These are phyloP conservation scores for Kuraishia ogatae DNA, from an alignment of 805 yeast genomes.

Conservation along the genomic window DNA sequence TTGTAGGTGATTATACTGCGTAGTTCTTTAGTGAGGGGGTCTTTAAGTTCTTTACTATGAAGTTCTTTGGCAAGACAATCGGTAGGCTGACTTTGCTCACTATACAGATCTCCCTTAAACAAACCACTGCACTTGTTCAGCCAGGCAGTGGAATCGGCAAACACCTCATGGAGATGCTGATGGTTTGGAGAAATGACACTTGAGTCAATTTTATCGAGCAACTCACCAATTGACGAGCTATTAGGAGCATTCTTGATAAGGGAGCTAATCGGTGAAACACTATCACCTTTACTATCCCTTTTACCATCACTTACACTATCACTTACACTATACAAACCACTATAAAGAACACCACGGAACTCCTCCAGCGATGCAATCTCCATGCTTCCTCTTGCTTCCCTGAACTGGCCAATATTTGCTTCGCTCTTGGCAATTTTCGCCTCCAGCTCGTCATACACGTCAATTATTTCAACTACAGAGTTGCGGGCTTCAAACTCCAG, in stretches of 20 bases:
- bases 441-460: neutral
- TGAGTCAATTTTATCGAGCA: neutral
- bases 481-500: neutral
- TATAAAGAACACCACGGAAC: neutral
- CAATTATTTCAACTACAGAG: neutral
- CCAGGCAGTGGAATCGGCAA: neutral
- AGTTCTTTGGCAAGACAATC: no score
- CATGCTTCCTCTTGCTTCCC: neutral
- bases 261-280: no score
- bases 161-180: neutral
- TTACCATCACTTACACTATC: no score
- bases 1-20: neutral
- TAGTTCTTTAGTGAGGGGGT: no score
- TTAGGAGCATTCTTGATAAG: neutral
- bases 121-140: neutral
- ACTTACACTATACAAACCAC: no score
- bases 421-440: neutral
- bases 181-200: neutral
- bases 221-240: neutral
- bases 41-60: no score
- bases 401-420: neutral
- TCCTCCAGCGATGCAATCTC: neutral
- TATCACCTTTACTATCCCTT: no score
- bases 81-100: no score
- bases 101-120: neutral